Evolutionary conservation across 768 basidiomycete species (phyloP).

Genomic region (Mrakia hoshinonis): DNA sequence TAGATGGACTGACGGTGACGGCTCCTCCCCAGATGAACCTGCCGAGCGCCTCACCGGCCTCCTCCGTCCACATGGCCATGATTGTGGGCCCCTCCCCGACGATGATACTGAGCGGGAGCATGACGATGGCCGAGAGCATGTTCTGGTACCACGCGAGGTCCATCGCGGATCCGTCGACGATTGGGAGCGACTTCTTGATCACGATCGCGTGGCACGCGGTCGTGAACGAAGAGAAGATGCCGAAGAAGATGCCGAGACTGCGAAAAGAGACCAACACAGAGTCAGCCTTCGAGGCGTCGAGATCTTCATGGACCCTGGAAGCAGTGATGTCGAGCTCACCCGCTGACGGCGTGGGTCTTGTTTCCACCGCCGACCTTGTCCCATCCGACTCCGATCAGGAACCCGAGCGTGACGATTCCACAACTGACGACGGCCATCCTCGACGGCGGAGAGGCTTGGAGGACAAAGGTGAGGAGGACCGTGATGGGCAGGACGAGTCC

Average conservation of each 20-base stretch:
- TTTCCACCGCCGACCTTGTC: slow-evolving; percentile 10
- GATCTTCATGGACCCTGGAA: too few relatives aligned
- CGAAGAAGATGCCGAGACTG: slow-evolving; percentile 63
- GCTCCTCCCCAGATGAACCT: slow-evolving; percentile 37
- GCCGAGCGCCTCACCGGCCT: slow-evolving; percentile 29
- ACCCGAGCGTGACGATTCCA: slow-evolving; percentile 75
- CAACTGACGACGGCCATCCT: slow-evolving; percentile 64
- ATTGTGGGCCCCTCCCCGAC: slow-evolving; percentile 66
- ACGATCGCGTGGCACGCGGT: slow-evolving; percentile 86
- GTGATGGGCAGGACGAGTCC: slow-evolving; percentile 91
- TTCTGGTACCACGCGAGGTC: slow-evolving; percentile 89
- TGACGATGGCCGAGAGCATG: slow-evolving; percentile 60
- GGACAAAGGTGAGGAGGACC: slow-evolving; percentile 71
- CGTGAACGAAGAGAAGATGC: slow-evolving; percentile 73
- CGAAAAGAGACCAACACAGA: background rate
- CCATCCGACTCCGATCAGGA: slow-evolving; percentile 63
- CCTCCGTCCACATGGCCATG: slow-evolving; percentile 52
- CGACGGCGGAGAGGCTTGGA: slow-evolving; percentile 61
- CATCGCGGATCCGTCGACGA: slow-evolving; percentile 75
- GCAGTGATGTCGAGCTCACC: background rate
- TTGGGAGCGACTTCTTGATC: slow-evolving; percentile 68
- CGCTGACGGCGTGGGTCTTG: background rate
- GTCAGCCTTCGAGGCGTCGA: background rate
- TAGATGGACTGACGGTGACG: slow-evolving; percentile 34
- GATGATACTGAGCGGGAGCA: slow-evolving; percentile 64